Evolutionary conservation across 331 rosid genomes (phyloP), one percentile per base, ranked within the genome.

Genomic region (Malus hybrid): DNA sequence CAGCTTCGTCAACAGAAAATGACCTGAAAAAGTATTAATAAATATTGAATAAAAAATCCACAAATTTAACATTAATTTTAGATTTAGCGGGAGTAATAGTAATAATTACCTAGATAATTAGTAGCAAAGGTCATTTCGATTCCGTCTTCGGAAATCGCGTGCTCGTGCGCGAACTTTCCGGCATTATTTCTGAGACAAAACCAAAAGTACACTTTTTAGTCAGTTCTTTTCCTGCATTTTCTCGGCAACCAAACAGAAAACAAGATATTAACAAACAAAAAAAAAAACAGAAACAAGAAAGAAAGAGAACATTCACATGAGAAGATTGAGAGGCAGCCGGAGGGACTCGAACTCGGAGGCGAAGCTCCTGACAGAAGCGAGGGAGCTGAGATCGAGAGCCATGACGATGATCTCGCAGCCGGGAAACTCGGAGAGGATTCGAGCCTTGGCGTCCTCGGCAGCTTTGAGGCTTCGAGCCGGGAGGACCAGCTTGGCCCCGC

Each of bases 71-170:
- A 66, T 11, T 54, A 34, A 10, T 48, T 69, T 44, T 19, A 44
- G 36, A 0, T 7, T 46, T 52, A 28, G 73, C 5, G 36, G 22
- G 42, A 24, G 36, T 4, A 16, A 3, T 8, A 3, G 6, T 22
- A 33, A 13, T 19, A 32, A 42, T 44, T 36, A 89, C 99, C 99
- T 11, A 95, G 75, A 77, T 89, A 92, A 78, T 95, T 95, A 29
- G 99, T 95, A 32, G 96, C 97, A 31, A 95, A 92, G 75, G 99
- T 89, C 91, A 90, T 90, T 71, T 95, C 99, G 71, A 92, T 76
- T 76, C 99, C 99, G 75, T 95, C 99, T 28, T 90, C 93, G 2
- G 97, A 84, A n/a, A 95, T 69, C 2, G 90, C 91, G 27, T 90
- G 92, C 34, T 84, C 82, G 6, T 90, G 89, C 6, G 99, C 87